phyloP scores from a whole-genome alignment of 768 basidiomycete genomes.

The Porphyrellus cyaneotinctus region DNA sequence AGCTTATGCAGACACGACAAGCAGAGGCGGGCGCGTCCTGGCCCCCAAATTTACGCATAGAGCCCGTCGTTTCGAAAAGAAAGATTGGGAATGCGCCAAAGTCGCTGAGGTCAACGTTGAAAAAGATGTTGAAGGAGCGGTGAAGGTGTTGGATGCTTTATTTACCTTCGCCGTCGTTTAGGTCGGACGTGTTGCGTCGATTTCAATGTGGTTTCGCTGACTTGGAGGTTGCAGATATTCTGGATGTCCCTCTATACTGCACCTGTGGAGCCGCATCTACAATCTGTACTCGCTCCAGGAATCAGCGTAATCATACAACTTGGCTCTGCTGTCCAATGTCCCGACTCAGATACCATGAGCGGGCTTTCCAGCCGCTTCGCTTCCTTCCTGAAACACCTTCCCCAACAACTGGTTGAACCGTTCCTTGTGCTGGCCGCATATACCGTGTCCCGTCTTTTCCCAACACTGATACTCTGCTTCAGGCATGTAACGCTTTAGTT shows the following conservation, averaged over 20 bases:
- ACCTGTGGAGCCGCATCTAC: no score
- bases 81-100: conserved; percentile 38
- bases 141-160: conserved; percentile 2
- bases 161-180: neutral
- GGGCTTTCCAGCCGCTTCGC: neutral
- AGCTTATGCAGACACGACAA: conserved; percentile 40
- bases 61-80: conserved; percentile 39
- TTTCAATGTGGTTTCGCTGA: neutral
- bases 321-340: no score
- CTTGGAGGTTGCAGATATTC: neutral
- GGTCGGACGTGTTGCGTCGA: neutral
- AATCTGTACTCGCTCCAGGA: no score
- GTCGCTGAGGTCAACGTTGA: conserved; percentile 37
- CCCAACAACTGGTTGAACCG: conserved; percentile 58
- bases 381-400: conserved; percentile 52
- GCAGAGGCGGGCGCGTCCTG: conserved; percentile 36
- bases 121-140: conserved; percentile 36
- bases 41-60: conserved; percentile 49
- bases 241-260: no score
- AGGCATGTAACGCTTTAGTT: conserved; percentile 55
- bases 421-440: conserved; percentile 45
- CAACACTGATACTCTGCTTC: conserved; percentile 55
- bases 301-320: no score
- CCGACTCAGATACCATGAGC: no score
- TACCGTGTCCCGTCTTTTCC: conserved; percentile 60